These are phyloP conservation scores for Herpotrichia juniperi DNA, from an alignment of 2,329 filamentous ascomycete genomes.

Conservation along the genomic window DNA sequence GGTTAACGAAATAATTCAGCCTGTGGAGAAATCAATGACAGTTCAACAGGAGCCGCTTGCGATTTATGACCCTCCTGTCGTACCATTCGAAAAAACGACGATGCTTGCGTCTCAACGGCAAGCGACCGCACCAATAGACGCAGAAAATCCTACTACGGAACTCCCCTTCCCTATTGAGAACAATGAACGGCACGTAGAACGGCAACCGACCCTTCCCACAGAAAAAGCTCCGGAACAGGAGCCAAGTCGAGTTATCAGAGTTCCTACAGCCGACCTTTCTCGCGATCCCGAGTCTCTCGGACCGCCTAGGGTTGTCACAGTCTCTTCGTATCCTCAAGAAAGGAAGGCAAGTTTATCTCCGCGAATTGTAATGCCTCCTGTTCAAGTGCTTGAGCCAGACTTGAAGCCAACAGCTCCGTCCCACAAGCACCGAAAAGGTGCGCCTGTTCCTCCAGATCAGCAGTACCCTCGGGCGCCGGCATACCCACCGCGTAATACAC, in stretches of 20 bases:
- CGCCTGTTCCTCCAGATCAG: conserved; percentile 19
- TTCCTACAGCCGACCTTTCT: conserved; percentile 10
- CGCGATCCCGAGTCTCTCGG: conserved; percentile 17
- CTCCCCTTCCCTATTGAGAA: too few species aligned
- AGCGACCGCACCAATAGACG: too few species aligned
- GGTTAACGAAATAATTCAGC: too few species aligned
- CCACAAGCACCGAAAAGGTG: conserved; percentile 11
- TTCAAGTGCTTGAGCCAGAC: conserved; percentile 4
- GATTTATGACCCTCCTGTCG: too few species aligned
- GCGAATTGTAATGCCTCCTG: conserved; percentile 19
- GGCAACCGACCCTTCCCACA: conserved; percentile 2
- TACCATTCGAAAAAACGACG: too few species aligned
- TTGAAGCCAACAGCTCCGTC: conserved; percentile 4
- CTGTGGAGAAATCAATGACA: too few species aligned
- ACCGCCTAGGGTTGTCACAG: conserved; percentile 1
- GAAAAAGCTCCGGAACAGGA: conserved; percentile 15
- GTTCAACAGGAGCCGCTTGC: too few species aligned
- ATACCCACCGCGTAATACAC: conserved; percentile 31
- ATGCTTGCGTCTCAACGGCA: too few species aligned
- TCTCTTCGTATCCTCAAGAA: background rate
- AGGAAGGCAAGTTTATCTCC: conserved; percentile 19
- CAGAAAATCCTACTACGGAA: too few species aligned
- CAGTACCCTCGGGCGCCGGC: conserved; percentile 29
- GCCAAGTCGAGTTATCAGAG: conserved; percentile 9
- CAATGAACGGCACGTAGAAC: conserved; percentile 4